Base-by-base conservation (phyloP, 352 stramenopile species). In the Pythium sukuiense region DNA sequence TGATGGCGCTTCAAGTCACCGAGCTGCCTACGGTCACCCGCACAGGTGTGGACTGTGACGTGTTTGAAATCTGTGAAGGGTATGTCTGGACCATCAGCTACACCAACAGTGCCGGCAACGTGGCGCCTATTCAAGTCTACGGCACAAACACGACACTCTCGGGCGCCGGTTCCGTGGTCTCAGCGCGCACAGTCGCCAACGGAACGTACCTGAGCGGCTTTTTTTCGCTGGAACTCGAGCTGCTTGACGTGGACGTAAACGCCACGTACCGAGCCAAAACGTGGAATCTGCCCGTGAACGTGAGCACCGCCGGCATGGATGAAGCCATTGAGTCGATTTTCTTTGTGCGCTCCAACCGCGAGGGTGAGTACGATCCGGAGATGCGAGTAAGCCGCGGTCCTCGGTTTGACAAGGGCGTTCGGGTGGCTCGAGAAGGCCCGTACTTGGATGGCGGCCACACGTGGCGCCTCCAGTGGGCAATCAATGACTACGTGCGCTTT, bases 31-130 rank as follows among this genome's bases (percentile, higher is more conserved):
- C 70, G 1, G 70, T 93, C 0, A 72, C 70, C 4, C 76, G 83
- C 0, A 26, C 54, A 0, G 78, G 77, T 9, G 11, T 75, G 6
- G 73, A 86, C 9, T 93, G 85, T 29, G 85, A 93, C 41, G 65
- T 53, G 2, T 92, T 92, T 33, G 54, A 59, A 0, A 65, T 89
- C 20, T 93, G 85, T 63, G 83, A 83, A 53, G 78, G 81, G 6
- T 92, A 90, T 70, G 81, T 64, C 7, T 93, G 85, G 85, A 76
- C 66, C 0, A 81, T 93, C 54, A 88, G 59, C 64, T 93, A 87
- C 63, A 27, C 35, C 9, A 79, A 85, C 29, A 93, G 83, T 13
- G 68, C 81, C 0, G 85, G 85, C 0, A 81, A 93, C 60, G 24
- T 93, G 0, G 81, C 85, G 8, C 77, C 80, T 2, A 84, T 93